Percentiles rank a stretch among this genome's conserved stretches.
Evolutionary conservation across 352 stramenopile genomes (phyloP).

Genomic region (Plasmopara muralis): DNA sequence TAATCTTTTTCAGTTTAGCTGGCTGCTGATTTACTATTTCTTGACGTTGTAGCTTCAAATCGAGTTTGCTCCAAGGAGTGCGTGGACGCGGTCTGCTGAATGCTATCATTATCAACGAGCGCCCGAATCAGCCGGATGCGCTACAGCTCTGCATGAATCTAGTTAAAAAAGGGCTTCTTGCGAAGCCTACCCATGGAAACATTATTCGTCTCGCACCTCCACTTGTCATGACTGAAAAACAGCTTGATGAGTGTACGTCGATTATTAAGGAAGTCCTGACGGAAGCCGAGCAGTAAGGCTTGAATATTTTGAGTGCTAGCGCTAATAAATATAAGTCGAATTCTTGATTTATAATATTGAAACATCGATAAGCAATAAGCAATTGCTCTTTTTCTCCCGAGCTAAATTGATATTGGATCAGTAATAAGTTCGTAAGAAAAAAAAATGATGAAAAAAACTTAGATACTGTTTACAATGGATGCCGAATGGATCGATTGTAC

Average conservation of each 20-base stretch:
- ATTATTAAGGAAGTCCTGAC: conserved; percentile 75
- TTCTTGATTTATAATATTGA: neutral
- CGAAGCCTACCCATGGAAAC: conserved; percentile 99
- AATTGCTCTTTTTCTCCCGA: no score
- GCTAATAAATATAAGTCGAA: neutral
- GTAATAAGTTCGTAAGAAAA: no score
- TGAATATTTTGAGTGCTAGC: neutral
- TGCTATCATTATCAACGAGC: conserved; percentile 95
- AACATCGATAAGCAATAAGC: neutral
- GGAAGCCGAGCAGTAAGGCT: conserved; percentile 51
- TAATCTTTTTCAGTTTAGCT: neutral
- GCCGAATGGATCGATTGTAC: no score
- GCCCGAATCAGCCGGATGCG: conserved; percentile 80
- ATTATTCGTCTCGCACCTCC: conserved; percentile 97
- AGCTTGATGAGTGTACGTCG: conserved; percentile 90
- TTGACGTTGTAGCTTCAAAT: conserved; percentile 39
- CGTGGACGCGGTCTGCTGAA: conserved; percentile 96
- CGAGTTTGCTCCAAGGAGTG: conserved; percentile 69
- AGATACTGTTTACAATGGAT: no score
- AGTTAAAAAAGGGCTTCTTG: conserved; percentile 93
- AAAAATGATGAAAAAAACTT: no score
- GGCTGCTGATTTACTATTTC: conserved; percentile 1
- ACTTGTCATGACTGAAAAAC: conserved; percentile 90
- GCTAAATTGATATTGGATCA: no score
- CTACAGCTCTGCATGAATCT: conserved; percentile 96